Base-by-base conservation (phyloP, 2,329 filamentous ascomycete species). In the Nothomitra cinnamomea region DNA sequence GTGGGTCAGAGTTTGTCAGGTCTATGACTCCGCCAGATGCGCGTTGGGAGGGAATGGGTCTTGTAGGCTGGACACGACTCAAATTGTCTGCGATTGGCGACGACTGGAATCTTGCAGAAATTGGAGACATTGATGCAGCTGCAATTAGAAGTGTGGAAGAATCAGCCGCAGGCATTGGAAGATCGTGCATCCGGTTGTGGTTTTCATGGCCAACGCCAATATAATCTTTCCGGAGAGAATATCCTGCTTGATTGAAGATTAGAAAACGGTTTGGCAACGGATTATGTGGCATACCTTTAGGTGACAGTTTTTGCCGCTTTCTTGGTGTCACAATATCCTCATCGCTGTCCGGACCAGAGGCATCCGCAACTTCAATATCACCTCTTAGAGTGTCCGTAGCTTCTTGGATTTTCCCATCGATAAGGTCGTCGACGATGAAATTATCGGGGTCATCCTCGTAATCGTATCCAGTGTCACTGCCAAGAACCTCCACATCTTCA, bases 341-440 rank as follows among this genome's bases (percentile, higher is more conserved):
- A 15, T 24, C 40, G 17, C n/a, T 24, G 15, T 53, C 38, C 3
- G 41, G 7, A 40, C 41, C 25, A 8, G n/a, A 21, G 8, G 17
- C 15, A 25, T 53, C 45, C 32, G 19, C 28, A 41, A 24, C 22
- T 7, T 38, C 47, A 38, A 36, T 32, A 49, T 24, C 45, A 38
- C 22, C 43, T 24, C 17, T 25, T 10, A 22, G 7, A 25, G 17
- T 38, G 19, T 55, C 32, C 13, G 24, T 7, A 45, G 6, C 48
- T n/a, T 10, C 28, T 12, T 28, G 21, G 38, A 57, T 57, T 25
- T 42, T 45, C 5, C 63, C 60, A 32, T 66, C 62, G 22, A 83
- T 64, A 56, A 82, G 80, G 45, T 69, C 65, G 3, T 68, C 65
- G 19, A 71, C 41, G 7, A 69, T 69, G 22, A 73, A 72, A 22